Conservation (phyloP, 169 alveolate genomes). For the Plasmodium ovale region DNA sequence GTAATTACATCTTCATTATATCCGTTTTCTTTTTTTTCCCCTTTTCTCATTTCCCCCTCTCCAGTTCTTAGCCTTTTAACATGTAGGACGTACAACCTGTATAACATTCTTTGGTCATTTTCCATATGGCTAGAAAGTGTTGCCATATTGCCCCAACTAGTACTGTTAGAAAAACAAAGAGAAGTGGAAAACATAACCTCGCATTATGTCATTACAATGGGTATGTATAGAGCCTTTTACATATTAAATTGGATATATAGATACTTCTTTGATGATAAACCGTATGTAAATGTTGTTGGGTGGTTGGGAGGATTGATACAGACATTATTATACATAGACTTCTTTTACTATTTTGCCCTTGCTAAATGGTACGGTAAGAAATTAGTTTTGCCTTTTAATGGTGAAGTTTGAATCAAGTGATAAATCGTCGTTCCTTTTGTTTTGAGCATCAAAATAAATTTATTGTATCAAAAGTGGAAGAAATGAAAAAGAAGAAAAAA, state of each 20-base stretch:
- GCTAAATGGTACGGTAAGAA: constrained; percentile 92
- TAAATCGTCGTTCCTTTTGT: no score
- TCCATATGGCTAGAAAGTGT: constrained; percentile 97
- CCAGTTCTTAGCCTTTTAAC: constrained; percentile 80
- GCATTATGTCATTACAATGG: constrained; percentile 95
- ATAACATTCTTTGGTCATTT: constrained; percentile 95
- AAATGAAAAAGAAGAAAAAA: not conserved
- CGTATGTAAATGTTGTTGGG: constrained; percentile 90
- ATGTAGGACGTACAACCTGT: constrained; percentile 74
- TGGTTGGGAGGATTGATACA: constrained; percentile 95
- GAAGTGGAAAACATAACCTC: constrained; percentile 97
- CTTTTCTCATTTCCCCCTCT: not conserved
- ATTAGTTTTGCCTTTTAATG: constrained; percentile 88
- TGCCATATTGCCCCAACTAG: constrained; percentile 96
- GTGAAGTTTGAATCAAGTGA: constrained; percentile 78
- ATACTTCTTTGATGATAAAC: constrained; percentile 87
- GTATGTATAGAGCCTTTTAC: constrained; percentile 94
- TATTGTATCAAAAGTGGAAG: not conserved
- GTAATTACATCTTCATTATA: not conserved
- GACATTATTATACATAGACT: constrained; percentile 94
- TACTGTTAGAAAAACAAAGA: constrained; percentile 93
- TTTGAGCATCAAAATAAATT: no score
- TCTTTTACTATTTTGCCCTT: constrained; percentile 95
- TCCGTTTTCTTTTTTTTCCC: not conserved
- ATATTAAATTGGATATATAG: constrained; percentile 95